A percentile compares a stretch with the other conserved stretches of the same genome.
Conservation (phyloP, 1,284 basidiomycete species). For the Porogramme epimiltina region DNA sequence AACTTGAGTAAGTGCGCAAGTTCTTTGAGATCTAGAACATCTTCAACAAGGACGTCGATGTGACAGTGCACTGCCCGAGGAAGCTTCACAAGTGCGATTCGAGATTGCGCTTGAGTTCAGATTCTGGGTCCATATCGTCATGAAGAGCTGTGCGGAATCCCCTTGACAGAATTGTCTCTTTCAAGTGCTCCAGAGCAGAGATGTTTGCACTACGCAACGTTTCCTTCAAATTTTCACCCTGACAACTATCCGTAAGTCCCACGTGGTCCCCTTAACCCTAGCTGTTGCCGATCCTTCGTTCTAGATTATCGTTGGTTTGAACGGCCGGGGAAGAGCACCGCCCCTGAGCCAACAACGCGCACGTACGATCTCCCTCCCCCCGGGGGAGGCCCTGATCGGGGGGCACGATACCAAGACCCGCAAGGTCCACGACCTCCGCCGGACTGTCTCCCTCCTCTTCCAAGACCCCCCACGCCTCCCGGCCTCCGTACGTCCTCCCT, state of each 20-base stretch:
- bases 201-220: conserved; percentile 58
- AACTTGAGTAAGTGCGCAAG: conserved; percentile 55
- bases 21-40: conserved; percentile 69
- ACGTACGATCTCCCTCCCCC: conserved; percentile 66
- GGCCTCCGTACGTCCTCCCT: conserved; percentile 50
- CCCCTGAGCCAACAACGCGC: conserved; percentile 61
- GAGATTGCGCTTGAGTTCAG: conserved; percentile 70
- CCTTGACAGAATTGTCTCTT: conserved; percentile 63
- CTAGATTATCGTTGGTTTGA: conserved; percentile 75
- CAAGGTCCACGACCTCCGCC: conserved; percentile 61
- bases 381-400: conserved; percentile 69
- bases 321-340: conserved; percentile 81
- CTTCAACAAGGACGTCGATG: conserved; percentile 59
- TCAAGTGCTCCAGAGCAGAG: conserved; percentile 65
- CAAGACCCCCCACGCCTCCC: conserved; percentile 80
- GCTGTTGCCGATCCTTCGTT: background rate
- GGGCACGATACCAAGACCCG: conserved; percentile 61
- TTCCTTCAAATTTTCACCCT: conserved; percentile 69
- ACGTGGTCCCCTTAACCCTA: conserved; percentile 6
- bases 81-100: conserved; percentile 46
- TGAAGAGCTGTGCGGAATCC: too few species aligned
- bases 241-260: conserved; percentile 77
- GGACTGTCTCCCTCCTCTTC: conserved; percentile 67
- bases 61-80: conserved; percentile 58
- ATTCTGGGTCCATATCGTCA: background rate